Base-by-base conservation (phyloP, 371 early-diverging fungal species). In the Mortierella sp. region DNA sequence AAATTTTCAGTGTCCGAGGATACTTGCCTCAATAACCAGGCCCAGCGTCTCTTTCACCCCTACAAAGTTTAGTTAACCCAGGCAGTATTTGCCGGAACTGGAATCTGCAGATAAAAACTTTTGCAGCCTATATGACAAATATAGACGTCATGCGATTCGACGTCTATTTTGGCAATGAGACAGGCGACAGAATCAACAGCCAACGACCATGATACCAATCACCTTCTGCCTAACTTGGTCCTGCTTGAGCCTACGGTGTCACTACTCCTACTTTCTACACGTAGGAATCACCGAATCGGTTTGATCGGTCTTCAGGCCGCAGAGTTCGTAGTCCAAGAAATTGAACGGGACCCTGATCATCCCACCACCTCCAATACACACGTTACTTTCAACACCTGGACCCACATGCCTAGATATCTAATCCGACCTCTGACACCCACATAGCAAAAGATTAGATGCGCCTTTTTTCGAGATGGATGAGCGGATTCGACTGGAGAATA, bases 361-460 rank as follows among this genome's bases (percentile, higher is more conserved):
- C 55, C 74, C 79, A 4, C 79, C 79, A 66, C 67, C 50, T 62
- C 69, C 60, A 78, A 78, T 60, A 55, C 58, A 3, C 79, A 78
- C 50, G 74, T 70, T 58, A 58, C 19, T 21, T 63, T 69, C n/a
- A 74, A 73, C n/a, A 69, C 36, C 45, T 1, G 55, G 74, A 19
- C 70, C 73, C 50, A 78, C 63, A 2, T 36, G 55, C 13, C 53
- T 66, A 13, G 79, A 74, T 50, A 60, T 41, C 28, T 41, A 9
- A 72, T 69, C 7, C 47, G 72, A n/a, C 72, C 72, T 2, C 19
- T 77, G n/a, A 65, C 69, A 7, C 28, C 47, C 21, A 22, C 24
- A 0, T 69, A 74, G 24, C 61, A 41, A 7, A 58, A 50, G 1
- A 52, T 69, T 13, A 69, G 74, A n/a, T 32, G 59, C n/a, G 72